Conservation (phyloP, 2,329 filamentous ascomycete species). For the Claviceps pazoutovae region DNA sequence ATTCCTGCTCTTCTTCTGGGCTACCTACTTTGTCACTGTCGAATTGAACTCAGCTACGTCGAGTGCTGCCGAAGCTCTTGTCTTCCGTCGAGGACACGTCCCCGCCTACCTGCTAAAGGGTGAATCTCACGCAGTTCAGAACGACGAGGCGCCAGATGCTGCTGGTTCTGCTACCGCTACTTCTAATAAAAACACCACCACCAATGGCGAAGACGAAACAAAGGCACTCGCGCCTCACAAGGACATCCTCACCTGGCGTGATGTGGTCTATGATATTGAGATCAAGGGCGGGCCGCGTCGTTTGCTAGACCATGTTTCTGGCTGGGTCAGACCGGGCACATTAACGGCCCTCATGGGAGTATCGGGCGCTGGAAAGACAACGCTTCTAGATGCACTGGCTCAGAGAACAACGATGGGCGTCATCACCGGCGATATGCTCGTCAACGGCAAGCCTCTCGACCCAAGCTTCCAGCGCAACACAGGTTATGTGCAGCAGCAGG, state of each 20-base stretch:
- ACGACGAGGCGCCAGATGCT: slow-evolving; percentile 13
- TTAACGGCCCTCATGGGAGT: slow-evolving; percentile 66
- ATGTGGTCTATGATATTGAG: slow-evolving; percentile 57
- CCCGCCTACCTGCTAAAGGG: slow-evolving; percentile 26
- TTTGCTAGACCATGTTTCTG: slow-evolving; percentile 64
- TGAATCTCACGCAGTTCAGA: slow-evolving; percentile 15
- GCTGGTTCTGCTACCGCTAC: slow-evolving; percentile 9
- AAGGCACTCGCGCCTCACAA: slow-evolving; percentile 27
- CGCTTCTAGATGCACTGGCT: slow-evolving; percentile 27
- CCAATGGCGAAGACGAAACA: slow-evolving; percentile 7
- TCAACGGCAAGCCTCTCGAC: slow-evolving; percentile 44
- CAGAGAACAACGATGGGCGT: slow-evolving; percentile 45
- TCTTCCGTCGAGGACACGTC: slow-evolving; percentile 46
- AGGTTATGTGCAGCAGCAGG: slow-evolving; percentile 54
- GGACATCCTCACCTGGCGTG: slow-evolving; percentile 62
- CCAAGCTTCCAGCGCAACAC: slow-evolving; percentile 49
- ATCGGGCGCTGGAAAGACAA: slow-evolving; percentile 31
- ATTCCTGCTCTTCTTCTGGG: slow-evolving; percentile 50
- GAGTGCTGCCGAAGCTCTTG: slow-evolving; percentile 54
- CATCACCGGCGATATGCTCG: slow-evolving; percentile 51
- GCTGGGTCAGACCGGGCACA: slow-evolving; percentile 83
- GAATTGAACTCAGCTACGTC: slow-evolving; percentile 51
- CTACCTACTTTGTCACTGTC: slow-evolving; percentile 46
- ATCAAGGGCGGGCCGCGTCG: slow-evolving; percentile 62
- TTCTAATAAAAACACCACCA: slow-evolving; percentile 6